Base-by-base conservation (phyloP, 108 stramenopile species). In the Skeletonema costatum region DNA sequence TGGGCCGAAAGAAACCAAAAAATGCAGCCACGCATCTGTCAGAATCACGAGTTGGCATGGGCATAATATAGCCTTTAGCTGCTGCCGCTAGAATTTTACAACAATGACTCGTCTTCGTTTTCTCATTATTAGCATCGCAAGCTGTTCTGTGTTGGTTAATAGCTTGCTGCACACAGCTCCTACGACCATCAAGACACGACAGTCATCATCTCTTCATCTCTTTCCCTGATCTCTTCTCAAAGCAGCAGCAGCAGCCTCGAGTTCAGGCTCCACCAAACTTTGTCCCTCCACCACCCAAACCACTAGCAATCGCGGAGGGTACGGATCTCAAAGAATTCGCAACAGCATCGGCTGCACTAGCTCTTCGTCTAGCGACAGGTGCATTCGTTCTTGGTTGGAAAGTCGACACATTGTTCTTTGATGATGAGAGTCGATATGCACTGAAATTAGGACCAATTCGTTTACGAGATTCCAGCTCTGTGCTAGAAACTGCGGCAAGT, bases 331-430 rank as follows among this genome's bases (percentile, higher is more conserved):
- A 33, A 4, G 51, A 58, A 17, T 68, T 88, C 32, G 12, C 78
- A 16, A 82, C 74, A 42, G 65, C 87, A 17, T 61, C 82, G 32
- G 68, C 82, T 31, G 81, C 81, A 3, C 78, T 95, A 19, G 89
- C 83, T 10, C 63, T 86, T 41, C 76, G 93, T 32, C 73, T 95
- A 6, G 91, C 70, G 5, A 88, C 88, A 6, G 90, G 90, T 29
- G 85, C 83, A 35, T 92, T 92, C 61, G 86, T 87, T 12, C 69
- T 90, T 30, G 93, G 93, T 14, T 95, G 93, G 93, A 86, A 81
- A 36, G 74, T 91, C 31, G 87, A 87, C 25, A 75, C 74, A 8
- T 7, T 88, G 1, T 73, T 82, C 51, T 70, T 68, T 0, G 64
- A 65, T 8, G 76, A 73, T n/a, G 76, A 80, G 13, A 84, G 62